A percentile compares a stretch with the other conserved stretches of the same genome.
Conservation (phyloP, 352 stramenopile genomes). For the Phytophthora litchii region DNA sequence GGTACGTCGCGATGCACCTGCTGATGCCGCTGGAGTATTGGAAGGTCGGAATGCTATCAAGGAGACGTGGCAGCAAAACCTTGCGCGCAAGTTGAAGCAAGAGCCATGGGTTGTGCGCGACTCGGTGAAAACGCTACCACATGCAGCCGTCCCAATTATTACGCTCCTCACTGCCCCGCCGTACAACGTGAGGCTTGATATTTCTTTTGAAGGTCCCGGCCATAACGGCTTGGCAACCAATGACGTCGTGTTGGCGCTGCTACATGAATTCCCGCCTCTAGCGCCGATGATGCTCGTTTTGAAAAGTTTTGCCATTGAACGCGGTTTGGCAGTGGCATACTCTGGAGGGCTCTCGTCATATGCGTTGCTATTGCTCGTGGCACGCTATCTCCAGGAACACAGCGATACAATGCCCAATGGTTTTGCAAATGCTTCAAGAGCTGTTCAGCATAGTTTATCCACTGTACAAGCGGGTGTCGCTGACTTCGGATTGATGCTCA, state of each 20-base stretch:
- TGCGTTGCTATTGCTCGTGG: conserved; percentile 95
- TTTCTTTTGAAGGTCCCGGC: conserved; percentile 96
- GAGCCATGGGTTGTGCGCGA: conserved; percentile 92
- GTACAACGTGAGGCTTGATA: conserved; percentile 92
- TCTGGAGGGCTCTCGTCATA: conserved; percentile 97
- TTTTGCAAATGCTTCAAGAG: conserved; percentile 64
- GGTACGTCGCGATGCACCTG: conserved; percentile 94
- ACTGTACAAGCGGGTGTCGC: conserved; percentile 63
- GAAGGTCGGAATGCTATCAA: conserved; percentile 99
- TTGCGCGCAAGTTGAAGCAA: conserved; percentile 94
- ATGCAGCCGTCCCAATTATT: conserved; percentile 97
- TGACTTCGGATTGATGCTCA: conserved; percentile 95
- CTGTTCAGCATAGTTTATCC: conserved; percentile 63
- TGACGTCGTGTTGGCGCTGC: conserved; percentile 91
- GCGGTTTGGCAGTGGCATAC: conserved; percentile 94
- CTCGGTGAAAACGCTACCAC: conserved; percentile 97
- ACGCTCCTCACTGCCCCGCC: conserved; percentile 89
- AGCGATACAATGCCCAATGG: conserved; percentile 70
- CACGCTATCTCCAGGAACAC: conserved; percentile 92
- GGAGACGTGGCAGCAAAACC: conserved; percentile 97
- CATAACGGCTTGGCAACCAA: conserved; percentile 97
- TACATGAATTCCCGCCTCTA: conserved; percentile 94
- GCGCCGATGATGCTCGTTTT: conserved; percentile 96
- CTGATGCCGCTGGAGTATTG: conserved; percentile 94
- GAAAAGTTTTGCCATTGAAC: conserved; percentile 94